Evolutionary conservation across 2,329 filamentous ascomycete genomes (phyloP), one percentile per base, ranked within the genome.

Genomic region (Diaporthe ilicicola): DNA sequence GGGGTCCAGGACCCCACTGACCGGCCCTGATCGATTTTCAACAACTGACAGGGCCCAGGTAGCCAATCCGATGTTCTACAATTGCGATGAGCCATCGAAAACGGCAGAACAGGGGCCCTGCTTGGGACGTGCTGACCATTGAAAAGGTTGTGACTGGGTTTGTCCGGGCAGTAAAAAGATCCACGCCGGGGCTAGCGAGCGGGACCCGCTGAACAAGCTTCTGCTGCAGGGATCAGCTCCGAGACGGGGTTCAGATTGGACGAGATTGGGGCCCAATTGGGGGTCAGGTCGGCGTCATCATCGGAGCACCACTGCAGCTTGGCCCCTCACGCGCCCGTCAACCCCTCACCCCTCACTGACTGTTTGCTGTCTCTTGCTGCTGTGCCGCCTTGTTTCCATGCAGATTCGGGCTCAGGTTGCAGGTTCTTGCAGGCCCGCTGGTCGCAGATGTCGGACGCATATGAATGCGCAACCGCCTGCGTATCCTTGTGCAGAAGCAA

Each of bases 101-200:
- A 32, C 15, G 39, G 6, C 39, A 12, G 34, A 1, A 9, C 1
- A 32, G 39, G 34, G 15, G 34, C 37, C 50, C 9, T 17, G 12
- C 10, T 37, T 15, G 42, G n/a, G 8, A 5, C 19, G 39, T 70
- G 71, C 71, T 72, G 71, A 72, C 71, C 62, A 72, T 72, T 72
- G 32, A 53, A 51, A 62, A 27, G 48, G 22, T 37, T 46, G 22
- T 72, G 55, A 69, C 70, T 72, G 61, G 71, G 42, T 37, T 48
- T 10, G 50, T 32, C 50, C 17, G 24, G 19, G 50, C 64, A 29
- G 32, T 15, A 3, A 1, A 15, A 7, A 17, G 29, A 56, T 29
- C 8, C 34, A 44, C 22, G 65, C 53, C 44, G 27, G 32, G 51
- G 9, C 27, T 19, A 13, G 44, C 48, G 24, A 54, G 70, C 13